phyloP scores from a whole-genome alignment of 352 stramenopile species.

The Pythium aquatile region DNA sequence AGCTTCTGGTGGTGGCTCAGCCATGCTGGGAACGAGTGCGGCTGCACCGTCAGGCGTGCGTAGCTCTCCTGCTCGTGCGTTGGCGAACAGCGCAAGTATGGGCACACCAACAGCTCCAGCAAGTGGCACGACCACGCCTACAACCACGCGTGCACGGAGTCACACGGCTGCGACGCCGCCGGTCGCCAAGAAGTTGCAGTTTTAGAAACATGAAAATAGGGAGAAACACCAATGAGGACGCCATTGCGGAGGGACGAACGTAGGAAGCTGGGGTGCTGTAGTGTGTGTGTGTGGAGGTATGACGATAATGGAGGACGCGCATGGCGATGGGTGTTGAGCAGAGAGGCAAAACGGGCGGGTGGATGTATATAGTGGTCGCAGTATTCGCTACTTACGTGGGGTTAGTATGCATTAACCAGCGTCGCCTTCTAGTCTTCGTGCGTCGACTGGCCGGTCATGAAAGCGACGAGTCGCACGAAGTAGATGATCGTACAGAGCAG shows the following conservation, averaged over 20 bases:
- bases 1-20: constrained; percentile 20
- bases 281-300: constrained; percentile 3
- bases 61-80: constrained; percentile 26
- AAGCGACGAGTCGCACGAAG: constrained; percentile 45
- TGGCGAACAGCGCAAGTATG: constrained; percentile 2
- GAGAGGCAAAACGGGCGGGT: background rate
- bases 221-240: background rate
- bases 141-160: constrained; percentile 11
- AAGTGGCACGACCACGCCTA: background rate
- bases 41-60: constrained; percentile 18
- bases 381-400: too few relatives aligned
- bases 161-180: constrained; percentile 24
- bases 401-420: too few relatives aligned
- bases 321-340: background rate
- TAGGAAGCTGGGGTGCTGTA: too few relatives aligned
- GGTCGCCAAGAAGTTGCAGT: constrained; percentile 39
- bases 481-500: constrained; percentile 71
- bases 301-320: background rate
- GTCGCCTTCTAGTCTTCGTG: constrained; percentile 29
- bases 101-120: background rate
- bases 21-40: constrained; percentile 28
- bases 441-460: constrained; percentile 41
- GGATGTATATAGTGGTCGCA: constrained; percentile 2
- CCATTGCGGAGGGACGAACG: too few relatives aligned
- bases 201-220: constrained; percentile 20